Base-by-base conservation (phyloP, 805 yeast genomes). In the Ogataea methylovora region DNA sequence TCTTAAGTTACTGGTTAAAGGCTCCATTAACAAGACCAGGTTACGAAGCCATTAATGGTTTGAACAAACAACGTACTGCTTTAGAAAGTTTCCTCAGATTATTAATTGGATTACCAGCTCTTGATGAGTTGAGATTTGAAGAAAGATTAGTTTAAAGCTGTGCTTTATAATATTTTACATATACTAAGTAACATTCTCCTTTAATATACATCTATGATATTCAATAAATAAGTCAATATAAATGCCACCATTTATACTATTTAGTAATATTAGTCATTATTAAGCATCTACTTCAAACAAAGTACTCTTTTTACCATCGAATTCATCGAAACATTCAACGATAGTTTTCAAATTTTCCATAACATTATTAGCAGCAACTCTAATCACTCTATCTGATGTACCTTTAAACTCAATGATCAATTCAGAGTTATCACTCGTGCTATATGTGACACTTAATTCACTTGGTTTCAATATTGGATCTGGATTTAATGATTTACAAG, bases 1-100 rank as follows among this genome's bases (percentile, higher is more conserved):
- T 87, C 59, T 71, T 88, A 60, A 76, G 88, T 54, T 88, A 88
- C 67, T 88, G 97, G 97, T 77, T 90, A 56, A 88, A 88, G 70
- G 97, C 97, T 2, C 97, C 97, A 44, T 74, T 88, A 49, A 79
- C 94, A 32, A 84, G 90, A 64, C 84, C 86, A 32, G 96, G 96
- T 4, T 84, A 70, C 63, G 81, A 84, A 56, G 80, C 95, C 22
- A 84, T 88, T 51, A 88, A 88, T 53, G 95, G 97, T 19, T 73
- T 88, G 58, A 90, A 86, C 75, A 90, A 88, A 65, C 97, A 90
- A 69, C 81, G 95, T 56, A 73, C 79, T 49, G 96, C 94, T 33
- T 67, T 88, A 45, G 97, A 88, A 67, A 90, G 87, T 69, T 76
- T 88, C 55, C 67, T 88, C 63, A 79, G 95, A 56, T 77, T 86